These are phyloP conservation scores for Isoetes engelmannii DNA, from an alignment of 83 land plant genomes.

Conservation along the genomic window DNA sequence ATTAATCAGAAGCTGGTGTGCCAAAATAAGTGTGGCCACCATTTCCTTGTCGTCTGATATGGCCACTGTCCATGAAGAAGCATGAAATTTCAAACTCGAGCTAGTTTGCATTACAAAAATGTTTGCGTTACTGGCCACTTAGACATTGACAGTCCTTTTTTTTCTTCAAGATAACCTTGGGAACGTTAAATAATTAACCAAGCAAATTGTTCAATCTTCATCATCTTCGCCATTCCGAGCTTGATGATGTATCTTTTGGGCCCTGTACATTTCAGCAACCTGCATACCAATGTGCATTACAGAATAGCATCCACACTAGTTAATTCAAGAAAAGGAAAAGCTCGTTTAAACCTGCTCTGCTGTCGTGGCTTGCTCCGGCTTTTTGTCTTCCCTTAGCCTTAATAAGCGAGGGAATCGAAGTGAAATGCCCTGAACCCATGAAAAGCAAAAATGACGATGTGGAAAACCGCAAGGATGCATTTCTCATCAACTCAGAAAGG, in stretches of 20 bases:
- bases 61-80: too few species aligned
- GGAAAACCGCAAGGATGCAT: neutral
- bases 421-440: constrained; percentile 69
- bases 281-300: constrained; percentile 13
- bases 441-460: neutral
- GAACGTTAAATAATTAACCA: too few species aligned
- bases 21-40: too few species aligned
- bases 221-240: constrained; percentile 45
- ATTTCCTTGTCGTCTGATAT: too few species aligned
- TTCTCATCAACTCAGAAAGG: neutral
- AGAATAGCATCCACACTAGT: neutral
- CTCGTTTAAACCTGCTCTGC: constrained; percentile 55
- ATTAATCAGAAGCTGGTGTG: too few species aligned
- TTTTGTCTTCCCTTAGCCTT: constrained; percentile 81
- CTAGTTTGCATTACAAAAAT: too few species aligned
- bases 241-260: constrained; percentile 60
- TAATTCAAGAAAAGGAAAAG: neutral
- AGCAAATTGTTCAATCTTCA: constrained; percentile 21
- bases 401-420: constrained; percentile 89
- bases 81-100: too few species aligned
- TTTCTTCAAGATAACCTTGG: too few species aligned
- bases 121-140: too few species aligned
- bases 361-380: constrained; percentile 84
- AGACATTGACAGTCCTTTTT: too few species aligned
- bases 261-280: constrained; percentile 91